phyloP scores from a whole-genome alignment of 2,329 filamentous ascomycete genomes.

The Claviceps quebecensis region DNA sequence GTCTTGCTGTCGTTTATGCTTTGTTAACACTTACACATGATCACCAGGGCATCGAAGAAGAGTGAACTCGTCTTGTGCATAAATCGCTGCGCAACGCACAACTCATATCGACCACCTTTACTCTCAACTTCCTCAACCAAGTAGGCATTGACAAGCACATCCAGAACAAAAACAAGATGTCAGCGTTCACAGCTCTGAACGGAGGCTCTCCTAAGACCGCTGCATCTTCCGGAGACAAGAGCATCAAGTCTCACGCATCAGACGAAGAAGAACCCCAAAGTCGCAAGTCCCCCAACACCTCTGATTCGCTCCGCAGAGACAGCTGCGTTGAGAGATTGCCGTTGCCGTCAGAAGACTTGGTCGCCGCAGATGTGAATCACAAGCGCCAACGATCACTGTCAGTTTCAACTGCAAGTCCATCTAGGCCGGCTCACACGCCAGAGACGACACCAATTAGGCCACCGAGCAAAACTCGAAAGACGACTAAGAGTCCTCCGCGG shows the following conservation, averaged over 20 bases:
- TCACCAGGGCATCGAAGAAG: not conserved
- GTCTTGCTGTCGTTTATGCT: not conserved
- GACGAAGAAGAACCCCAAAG: not conserved
- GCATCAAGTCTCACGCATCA: conserved; percentile 11
- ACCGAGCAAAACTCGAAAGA: conserved; percentile 26
- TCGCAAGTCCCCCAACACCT: conserved; percentile 12
- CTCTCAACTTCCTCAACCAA: not conserved
- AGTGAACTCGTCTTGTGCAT: not conserved
- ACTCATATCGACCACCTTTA: not conserved
- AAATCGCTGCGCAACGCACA: not conserved
- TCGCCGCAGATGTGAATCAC: conserved; percentile 35
- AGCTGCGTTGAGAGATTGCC: conserved; percentile 29
- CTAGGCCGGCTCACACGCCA: conserved; percentile 20
- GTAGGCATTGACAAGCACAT: not conserved
- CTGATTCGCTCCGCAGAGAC: conserved; percentile 21
- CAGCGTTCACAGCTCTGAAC: conserved; percentile 38
- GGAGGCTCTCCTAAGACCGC: conserved; percentile 32
- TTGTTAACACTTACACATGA: not conserved
- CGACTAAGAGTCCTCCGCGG: conserved; percentile 27
- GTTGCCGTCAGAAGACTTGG: conserved; percentile 25
- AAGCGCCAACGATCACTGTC: conserved; percentile 62
- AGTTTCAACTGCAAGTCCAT: conserved; percentile 32
- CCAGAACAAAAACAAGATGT: conserved; percentile 21
- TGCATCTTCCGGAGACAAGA: conserved; percentile 19
- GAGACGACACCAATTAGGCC: conserved; percentile 17